Conservation (phyloP, 2,329 filamentous ascomycete genomes). For the Endoconidiophora polonica region DNA sequence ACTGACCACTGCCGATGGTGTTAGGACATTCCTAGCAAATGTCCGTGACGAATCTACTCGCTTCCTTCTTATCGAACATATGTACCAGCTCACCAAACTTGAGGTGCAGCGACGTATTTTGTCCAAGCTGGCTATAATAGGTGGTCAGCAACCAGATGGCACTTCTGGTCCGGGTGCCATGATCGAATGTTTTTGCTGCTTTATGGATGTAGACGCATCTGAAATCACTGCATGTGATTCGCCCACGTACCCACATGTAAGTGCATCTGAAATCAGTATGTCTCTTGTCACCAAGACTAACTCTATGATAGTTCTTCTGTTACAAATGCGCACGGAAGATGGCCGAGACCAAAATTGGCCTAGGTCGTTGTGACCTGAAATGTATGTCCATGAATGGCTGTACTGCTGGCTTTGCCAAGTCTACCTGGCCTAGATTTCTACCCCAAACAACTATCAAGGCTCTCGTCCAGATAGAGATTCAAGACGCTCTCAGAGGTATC, state of each 20-base stretch:
- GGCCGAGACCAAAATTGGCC: constrained; percentile 52
- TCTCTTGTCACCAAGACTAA: background rate
- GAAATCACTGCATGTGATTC: constrained; percentile 51
- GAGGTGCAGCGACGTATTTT: too few species aligned
- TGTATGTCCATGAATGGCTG: constrained; percentile 61
- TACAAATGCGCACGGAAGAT: constrained; percentile 44
- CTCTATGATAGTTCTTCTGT: constrained; percentile 42
- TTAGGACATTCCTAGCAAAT: too few species aligned
- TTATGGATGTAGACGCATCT: constrained; percentile 45
- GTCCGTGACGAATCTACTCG: too few species aligned
- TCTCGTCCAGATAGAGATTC: constrained; percentile 55
- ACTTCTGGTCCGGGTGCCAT: too few species aligned
- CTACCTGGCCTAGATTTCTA: constrained; percentile 40
- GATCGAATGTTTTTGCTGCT: constrained; percentile 60
- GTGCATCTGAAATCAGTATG: background rate
- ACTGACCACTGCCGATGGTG: too few species aligned
- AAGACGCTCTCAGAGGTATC: constrained; percentile 50
- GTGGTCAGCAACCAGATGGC: too few species aligned
- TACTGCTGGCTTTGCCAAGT: constrained; percentile 37
- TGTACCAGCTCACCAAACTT: too few species aligned
- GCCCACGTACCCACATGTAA: constrained; percentile 31
- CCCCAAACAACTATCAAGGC: constrained; percentile 40
- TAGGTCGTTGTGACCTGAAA: constrained; percentile 46
- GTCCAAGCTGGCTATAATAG: too few species aligned
- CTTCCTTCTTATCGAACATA: too few species aligned